phyloP scores from a whole-genome alignment of 139 green algal species.

The Volvox reticuliferus region DNA sequence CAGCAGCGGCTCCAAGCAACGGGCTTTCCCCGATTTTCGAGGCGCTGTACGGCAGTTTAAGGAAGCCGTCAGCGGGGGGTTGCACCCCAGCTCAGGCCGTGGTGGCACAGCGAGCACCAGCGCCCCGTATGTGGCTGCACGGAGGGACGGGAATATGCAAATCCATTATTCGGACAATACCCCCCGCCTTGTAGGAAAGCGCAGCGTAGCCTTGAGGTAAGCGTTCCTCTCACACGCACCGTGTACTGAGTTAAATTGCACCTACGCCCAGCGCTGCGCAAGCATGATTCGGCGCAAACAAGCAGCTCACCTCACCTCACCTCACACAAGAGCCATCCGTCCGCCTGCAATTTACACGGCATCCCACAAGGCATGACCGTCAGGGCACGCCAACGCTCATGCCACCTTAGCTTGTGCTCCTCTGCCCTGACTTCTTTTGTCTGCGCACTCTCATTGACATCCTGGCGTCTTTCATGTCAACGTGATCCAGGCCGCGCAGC shows the following conservation, averaged over 20 bases:
- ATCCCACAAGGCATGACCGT: too few species aligned
- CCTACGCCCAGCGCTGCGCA: too few species aligned
- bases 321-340: too few species aligned
- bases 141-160: not conserved
- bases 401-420: too few species aligned
- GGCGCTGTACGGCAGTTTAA: not conserved
- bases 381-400: too few species aligned
- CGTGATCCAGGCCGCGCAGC: not conserved
- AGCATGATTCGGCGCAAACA: too few species aligned
- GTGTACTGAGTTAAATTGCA: too few species aligned
- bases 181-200: slow-evolving; percentile 12
- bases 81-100: slow-evolving; percentile 9
- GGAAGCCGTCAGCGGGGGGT: not conserved
- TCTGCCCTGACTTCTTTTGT: too few species aligned
- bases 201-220: slow-evolving; percentile 22
- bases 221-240: not conserved
- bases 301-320: too few species aligned
- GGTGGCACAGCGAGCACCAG: slow-evolving; percentile 26
- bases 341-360: too few species aligned
- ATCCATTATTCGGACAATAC: slow-evolving; percentile 19
- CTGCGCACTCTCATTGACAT: too few species aligned
- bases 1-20: not conserved
- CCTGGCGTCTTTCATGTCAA: too few species aligned
- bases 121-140: not conserved
- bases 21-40: not conserved